Evolutionary conservation across 2,329 filamentous ascomycete genomes (phyloP).

Genomic region (Monosporascus ibericus): DNA sequence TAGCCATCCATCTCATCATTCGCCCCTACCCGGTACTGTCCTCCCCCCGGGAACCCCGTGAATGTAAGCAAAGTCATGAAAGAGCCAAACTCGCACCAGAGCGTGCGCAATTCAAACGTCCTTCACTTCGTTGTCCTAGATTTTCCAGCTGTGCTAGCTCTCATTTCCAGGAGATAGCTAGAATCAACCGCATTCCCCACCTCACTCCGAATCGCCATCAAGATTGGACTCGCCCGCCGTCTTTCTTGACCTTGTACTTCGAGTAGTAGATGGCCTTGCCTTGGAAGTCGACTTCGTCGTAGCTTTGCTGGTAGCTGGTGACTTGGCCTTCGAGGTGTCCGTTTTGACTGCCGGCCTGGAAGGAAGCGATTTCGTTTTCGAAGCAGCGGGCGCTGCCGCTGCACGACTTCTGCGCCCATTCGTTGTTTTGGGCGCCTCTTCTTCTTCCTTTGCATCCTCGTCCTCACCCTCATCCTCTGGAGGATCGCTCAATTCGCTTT

Average conservation of each 20-base stretch:
- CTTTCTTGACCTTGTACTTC: slow-evolving; percentile 20
- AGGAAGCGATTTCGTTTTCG: slow-evolving; percentile 17
- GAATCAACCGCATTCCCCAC: not conserved
- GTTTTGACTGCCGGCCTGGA: slow-evolving; percentile 21
- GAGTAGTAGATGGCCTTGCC: slow-evolving; percentile 15
- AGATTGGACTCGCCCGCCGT: slow-evolving; percentile 13
- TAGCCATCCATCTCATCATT: too few relatives aligned
- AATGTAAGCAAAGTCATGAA: too few relatives aligned
- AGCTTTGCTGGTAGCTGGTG: slow-evolving; percentile 12
- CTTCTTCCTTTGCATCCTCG: slow-evolving; percentile 4
- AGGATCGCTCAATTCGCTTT: slow-evolving; percentile 13
- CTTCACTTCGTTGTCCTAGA: not conserved
- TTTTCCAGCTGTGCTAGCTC: not conserved
- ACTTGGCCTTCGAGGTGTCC: slow-evolving; percentile 15
- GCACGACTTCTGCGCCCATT: slow-evolving; percentile 19
- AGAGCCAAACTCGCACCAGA: too few relatives aligned
- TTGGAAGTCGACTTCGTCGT: slow-evolving; percentile 17
- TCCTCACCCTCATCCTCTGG: slow-evolving; percentile 13
- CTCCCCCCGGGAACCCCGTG: too few relatives aligned
- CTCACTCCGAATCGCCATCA: slow-evolving; percentile 11
- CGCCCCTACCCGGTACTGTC: too few relatives aligned
- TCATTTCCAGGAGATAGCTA: not conserved
- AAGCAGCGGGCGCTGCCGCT: slow-evolving; percentile 7
- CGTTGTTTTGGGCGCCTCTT: slow-evolving; percentile 16
- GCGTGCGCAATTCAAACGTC: not conserved